Conservation (phyloP, 768 basidiomycete genomes). For the Rhizopogon rudus region DNA sequence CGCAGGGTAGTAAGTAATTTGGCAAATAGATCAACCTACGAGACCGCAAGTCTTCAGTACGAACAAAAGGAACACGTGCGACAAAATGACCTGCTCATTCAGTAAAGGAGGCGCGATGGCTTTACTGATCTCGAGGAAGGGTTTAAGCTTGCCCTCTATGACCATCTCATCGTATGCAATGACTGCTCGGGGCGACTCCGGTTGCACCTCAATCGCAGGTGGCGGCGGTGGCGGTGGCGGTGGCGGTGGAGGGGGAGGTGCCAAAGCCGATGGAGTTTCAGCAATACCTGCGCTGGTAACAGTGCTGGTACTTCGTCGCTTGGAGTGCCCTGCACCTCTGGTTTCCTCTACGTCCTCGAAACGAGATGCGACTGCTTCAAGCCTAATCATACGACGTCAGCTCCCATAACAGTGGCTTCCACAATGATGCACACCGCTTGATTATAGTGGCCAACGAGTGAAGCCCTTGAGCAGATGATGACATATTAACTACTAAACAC, state of each 20-base stretch:
- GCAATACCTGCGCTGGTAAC: conserved; percentile 20
- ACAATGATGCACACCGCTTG: conserved; percentile 53
- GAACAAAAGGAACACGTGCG: background rate
- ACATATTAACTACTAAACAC: conserved; percentile 10
- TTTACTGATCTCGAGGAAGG: conserved; percentile 68
- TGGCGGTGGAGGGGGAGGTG: conserved; percentile 25
- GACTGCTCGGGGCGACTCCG: conserved; percentile 53
- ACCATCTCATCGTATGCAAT: conserved; percentile 70
- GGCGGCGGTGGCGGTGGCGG: conserved; percentile 33
- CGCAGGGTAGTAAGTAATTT: conserved; percentile 65
- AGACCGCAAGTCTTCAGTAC: conserved; percentile 3
- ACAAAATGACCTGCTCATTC: conserved; percentile 65
- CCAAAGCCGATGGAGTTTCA: conserved; percentile 22
- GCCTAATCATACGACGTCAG: conserved; percentile 35
- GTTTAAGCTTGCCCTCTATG: conserved; percentile 67
- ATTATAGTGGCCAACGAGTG: conserved; percentile 79
- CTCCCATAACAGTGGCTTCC: conserved; percentile 1
- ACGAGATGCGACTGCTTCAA: conserved; percentile 90
- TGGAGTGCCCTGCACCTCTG: conserved; percentile 15
- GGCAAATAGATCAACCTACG: conserved; percentile 64
- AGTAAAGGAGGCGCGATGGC: conserved; percentile 65
- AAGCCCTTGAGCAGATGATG: conserved; percentile 44
- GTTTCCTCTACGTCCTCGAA: conserved; percentile 86
- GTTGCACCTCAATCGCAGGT: conserved; percentile 31
- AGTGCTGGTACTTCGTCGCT: conserved; percentile 27